These are phyloP conservation scores for Prunus armeniaca DNA, from an alignment of 306 rosid species.

Conservation along the genomic window DNA sequence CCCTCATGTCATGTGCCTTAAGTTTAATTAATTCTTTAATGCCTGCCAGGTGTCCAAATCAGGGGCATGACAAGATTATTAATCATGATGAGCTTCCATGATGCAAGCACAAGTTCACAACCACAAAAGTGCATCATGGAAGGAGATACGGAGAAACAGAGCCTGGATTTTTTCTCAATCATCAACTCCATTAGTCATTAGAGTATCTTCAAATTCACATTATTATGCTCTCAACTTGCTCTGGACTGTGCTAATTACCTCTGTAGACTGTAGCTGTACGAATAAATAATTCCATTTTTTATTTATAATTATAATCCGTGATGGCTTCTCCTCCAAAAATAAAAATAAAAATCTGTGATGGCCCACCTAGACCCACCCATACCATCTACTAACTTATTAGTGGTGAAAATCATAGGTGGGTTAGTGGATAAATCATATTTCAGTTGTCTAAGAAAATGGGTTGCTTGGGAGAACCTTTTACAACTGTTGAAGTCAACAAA, in stretches of 20 bases:
- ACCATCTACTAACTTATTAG: conserved; percentile 13
- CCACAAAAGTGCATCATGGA: neutral
- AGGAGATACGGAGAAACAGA: neutral
- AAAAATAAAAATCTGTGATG: too few species aligned
- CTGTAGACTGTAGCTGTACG: too few species aligned
- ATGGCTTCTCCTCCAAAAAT: too few species aligned
- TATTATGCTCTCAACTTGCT: too few species aligned
- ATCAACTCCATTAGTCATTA: neutral
- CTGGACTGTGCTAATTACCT: too few species aligned
- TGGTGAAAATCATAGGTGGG: conserved; percentile 6
- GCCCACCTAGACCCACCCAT: conserved; percentile 35
- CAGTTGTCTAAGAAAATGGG: neutral
- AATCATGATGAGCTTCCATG: conserved; percentile 7
- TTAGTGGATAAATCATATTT: conserved; percentile 9
- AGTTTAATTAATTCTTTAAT: neutral
- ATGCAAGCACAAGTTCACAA: neutral
- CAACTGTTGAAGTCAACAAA: conserved; percentile 8
- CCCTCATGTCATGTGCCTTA: conserved; percentile 11
- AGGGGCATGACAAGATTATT: neutral
- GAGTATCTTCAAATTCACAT: too few species aligned
- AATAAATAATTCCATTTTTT: too few species aligned
- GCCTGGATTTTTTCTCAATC: conserved; percentile 7
- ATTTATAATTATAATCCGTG: too few species aligned
- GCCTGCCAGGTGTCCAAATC: neutral
- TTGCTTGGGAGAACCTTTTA: neutral